Base-by-base conservation (phyloP, 306 rosid species). In the Hippophae gyantsensis region DNA sequence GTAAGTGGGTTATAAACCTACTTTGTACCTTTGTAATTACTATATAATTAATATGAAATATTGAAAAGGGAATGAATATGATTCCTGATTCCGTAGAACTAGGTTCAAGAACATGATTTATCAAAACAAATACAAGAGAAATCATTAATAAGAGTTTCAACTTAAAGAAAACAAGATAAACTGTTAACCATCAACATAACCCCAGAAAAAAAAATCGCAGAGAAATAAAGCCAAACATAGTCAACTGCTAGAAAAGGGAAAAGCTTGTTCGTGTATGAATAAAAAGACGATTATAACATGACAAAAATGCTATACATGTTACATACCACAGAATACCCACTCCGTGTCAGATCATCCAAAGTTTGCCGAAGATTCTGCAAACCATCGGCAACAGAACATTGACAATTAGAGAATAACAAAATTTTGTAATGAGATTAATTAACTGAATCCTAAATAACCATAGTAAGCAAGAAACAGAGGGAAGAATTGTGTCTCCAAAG, bases 291-390 rank as follows among this genome's bases (percentile, higher is more conserved):
- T 63, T 27, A 62, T 1, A 48, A 52, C 40, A 49, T 46, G 14
- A 38, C 52, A 60, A 3, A 76, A 59, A 60, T 66, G 66, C 71
- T 66, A 48, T 43, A 67, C 90, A 61, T 65, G 87, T 96, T 89
- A 90, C 97, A 61, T 65, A 90, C 97, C 90, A 90, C 97, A n/a
- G 96, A 90, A 80, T 46, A 87, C 67, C 97, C 96, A 71, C 81
- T 79, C 25, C 69, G 73, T 13, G 97, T 83, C 69, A 90, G 78
- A 78, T 87, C 97, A 78, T 87, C 92, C 78, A 90, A 83, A 45
- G 96, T 87, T 73, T 90, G 97, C 43, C 97, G 89, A 72, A 90
- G 96, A 76, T 90, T 90, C 97, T 90, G 88, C 70, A 67, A 74
- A 73, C 63, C 54, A 49, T 58, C 57, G 43, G 57, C 43, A 58